A percentile compares a stretch with the other conserved stretches of the same genome.
These are phyloP conservation scores for Brassica rapa DNA, from an alignment of 345 rosid genomes.

Conservation along the genomic window DNA sequence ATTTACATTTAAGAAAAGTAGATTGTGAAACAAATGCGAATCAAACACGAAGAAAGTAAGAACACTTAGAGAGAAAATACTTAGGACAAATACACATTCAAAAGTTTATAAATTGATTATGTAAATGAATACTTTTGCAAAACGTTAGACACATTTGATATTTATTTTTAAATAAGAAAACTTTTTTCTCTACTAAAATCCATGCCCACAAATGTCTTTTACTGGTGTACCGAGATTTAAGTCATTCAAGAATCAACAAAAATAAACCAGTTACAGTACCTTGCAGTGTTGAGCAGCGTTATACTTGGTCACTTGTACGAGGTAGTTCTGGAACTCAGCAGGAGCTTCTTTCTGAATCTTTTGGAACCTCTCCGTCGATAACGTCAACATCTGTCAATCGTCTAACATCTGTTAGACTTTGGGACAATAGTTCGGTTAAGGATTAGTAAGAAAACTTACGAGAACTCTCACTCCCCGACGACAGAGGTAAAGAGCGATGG, in stretches of 20 bases:
- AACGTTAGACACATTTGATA: no score
- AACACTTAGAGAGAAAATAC: no score
- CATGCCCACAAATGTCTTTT: no score
- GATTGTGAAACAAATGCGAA: no score
- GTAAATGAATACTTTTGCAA: no score
- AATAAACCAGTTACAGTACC: conserved; percentile 42
- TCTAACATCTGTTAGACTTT: conserved; percentile 3
- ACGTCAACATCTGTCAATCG: conserved; percentile 76
- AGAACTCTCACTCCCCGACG: conserved; percentile 74
- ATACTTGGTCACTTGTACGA: conserved; percentile 94
- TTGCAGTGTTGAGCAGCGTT: conserved; percentile 86
- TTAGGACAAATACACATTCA: no score
- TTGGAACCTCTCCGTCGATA: conserved; percentile 80
- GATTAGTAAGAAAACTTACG: conserved; percentile 48
- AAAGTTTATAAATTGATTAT: no score
- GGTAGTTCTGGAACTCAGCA: conserved; percentile 65
- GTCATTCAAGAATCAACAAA: neutral
- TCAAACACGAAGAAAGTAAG: no score
- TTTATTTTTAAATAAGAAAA: no score
- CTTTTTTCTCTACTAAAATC: no score
- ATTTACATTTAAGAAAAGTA: no score
- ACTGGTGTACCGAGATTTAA: no score
- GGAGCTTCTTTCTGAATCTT: conserved; percentile 89
- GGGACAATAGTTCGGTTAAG: neutral
- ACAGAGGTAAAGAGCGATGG: conserved; percentile 93